Percentiles rank a stretch among this genome's conserved stretches.
These are phyloP conservation scores for Paraphaeosphaeria sporulosa DNA, from an alignment of 2,329 filamentous ascomycete genomes.

Conservation along the genomic window DNA sequence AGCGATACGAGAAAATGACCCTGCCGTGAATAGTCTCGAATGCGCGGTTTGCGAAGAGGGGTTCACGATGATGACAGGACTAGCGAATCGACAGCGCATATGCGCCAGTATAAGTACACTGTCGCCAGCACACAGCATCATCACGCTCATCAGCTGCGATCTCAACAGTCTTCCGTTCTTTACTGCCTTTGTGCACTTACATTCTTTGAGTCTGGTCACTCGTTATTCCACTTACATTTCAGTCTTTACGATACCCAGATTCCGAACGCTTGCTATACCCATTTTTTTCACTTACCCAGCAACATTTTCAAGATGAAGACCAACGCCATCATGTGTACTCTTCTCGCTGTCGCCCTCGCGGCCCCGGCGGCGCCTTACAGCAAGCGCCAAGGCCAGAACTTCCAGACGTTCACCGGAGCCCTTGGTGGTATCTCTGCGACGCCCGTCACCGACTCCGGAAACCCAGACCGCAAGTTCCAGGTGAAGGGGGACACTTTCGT, in stretches of 20 bases:
- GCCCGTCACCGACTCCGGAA: constrained; percentile 28
- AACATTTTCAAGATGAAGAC: constrained; percentile 31
- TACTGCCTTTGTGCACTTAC: constrained; percentile 25
- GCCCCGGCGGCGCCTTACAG: constrained; percentile 18
- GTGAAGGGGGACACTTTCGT: constrained; percentile 57
- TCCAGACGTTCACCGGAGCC: constrained; percentile 34
- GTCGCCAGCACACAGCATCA: not conserved
- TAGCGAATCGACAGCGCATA: not conserved
- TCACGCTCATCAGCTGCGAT: constrained; percentile 4
- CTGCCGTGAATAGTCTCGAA: constrained; percentile 17
- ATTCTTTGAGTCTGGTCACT: constrained; percentile 43
- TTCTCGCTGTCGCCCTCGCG: constrained; percentile 26
- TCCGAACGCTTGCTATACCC: not conserved
- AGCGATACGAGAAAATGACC: constrained; percentile 18
- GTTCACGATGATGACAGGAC: not conserved
- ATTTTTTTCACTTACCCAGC: not conserved
- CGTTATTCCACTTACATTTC: constrained; percentile 19
- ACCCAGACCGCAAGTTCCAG: constrained; percentile 53
- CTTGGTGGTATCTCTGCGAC: constrained; percentile 35
- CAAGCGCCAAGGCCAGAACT: constrained; percentile 26
- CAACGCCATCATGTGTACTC: constrained; percentile 25
- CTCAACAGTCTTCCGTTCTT: constrained; percentile 13
- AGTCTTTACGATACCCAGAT: constrained; percentile 16
- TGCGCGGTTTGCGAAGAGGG: not conserved
- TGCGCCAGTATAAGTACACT: constrained; percentile 16